Percentiles rank a stretch among this genome's conserved stretches.
Evolutionary conservation across 495 filamentous ascomycete genomes (phyloP).

Genomic region (Penicillium riverlandense): DNA sequence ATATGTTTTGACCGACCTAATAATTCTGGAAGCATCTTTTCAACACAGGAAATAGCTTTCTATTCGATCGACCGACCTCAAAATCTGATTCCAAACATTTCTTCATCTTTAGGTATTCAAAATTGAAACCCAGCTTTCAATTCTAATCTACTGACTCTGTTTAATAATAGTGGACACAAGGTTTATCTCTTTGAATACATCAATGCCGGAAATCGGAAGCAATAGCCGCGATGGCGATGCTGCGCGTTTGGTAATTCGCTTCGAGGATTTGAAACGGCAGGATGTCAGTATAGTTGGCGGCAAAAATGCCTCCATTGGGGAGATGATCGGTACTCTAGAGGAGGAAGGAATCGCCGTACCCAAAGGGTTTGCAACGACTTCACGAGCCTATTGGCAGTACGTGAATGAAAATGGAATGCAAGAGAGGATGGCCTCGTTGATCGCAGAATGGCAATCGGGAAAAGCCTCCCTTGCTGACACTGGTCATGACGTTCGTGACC

Average conservation of each 20-base stretch:
- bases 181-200: no score
- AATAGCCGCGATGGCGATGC: no score
- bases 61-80: no score
- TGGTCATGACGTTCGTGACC: constrained; percentile 10
- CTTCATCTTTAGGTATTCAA: no score
- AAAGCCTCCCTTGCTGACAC: constrained; percentile 3
- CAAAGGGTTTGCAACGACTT: constrained; percentile 25
- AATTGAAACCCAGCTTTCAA: no score
- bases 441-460: constrained; percentile 4
- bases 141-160: no score
- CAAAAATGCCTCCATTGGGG: constrained; percentile 30
- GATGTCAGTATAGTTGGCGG: constrained; percentile 16
- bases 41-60: no score
- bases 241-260: background rate
- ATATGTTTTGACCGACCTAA: no score
- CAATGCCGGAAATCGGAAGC: no score
- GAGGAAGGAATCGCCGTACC: constrained; percentile 21
- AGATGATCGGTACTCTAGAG: constrained; percentile 22
- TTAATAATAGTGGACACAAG: no score
- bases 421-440: constrained; percentile 12
- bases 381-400: constrained; percentile 23
- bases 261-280: background rate
- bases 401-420: constrained; percentile 21
- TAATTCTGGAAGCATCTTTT: no score
- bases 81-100: no score